Conservation (phyloP, 306 rosid species). For the Geum urbanum region DNA sequence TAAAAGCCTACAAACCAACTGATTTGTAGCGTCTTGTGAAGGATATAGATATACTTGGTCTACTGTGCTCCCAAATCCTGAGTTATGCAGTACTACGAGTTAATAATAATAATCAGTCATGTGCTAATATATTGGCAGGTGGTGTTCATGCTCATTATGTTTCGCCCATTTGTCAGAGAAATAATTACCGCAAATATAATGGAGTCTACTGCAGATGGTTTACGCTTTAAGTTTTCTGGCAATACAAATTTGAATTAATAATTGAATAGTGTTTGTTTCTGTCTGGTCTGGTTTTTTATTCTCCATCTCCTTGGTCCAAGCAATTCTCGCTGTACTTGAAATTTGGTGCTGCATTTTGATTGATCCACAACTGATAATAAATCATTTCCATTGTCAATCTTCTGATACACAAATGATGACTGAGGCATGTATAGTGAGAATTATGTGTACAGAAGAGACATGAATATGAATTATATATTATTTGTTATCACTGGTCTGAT, state of each 20-base stretch:
- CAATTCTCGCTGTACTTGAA: slow-evolving; percentile 7
- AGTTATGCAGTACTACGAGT: slow-evolving; percentile 2
- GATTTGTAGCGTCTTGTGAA: too few species aligned
- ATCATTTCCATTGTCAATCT: neutral
- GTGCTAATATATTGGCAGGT: slow-evolving; percentile 44
- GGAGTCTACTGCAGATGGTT: slow-evolving; percentile 50
- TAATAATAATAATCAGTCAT: too few species aligned
- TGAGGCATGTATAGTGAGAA: slow-evolving; percentile 4
- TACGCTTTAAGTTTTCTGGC: slow-evolving; percentile 43
- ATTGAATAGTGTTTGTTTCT: too few species aligned
- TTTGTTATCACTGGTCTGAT: neutral
- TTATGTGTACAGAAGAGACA: neutral
- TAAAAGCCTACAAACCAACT: too few species aligned
- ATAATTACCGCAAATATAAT: slow-evolving; percentile 55
- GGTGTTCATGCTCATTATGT: slow-evolving; percentile 58
- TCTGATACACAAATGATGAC: slow-evolving; percentile 37
- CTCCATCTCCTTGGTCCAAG: neutral
- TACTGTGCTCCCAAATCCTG: neutral
- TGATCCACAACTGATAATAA: neutral
- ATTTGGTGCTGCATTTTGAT: neutral
- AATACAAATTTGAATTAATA: neutral
- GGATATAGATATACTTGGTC: neutral
- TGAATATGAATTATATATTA: neutral
- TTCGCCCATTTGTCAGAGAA: slow-evolving; percentile 76
- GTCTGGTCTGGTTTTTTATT: neutral